Conservation (phyloP, 2,329 filamentous ascomycete genomes). For the Neospermospora avenae region DNA sequence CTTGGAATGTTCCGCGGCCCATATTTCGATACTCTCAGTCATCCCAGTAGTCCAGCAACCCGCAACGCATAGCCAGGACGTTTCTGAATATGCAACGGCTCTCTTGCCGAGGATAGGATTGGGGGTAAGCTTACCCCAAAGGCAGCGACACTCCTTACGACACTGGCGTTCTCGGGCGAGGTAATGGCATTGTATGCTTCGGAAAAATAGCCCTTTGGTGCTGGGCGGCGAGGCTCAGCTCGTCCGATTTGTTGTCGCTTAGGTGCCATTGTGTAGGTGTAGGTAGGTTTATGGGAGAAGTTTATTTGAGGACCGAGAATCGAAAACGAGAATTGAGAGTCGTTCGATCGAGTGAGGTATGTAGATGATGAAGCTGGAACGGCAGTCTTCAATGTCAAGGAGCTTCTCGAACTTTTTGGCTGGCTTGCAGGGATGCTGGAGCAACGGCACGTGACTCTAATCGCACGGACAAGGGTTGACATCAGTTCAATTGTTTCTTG, state of each 20-base stretch:
- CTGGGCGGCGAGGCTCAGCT: constrained; percentile 40
- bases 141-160: constrained; percentile 64
- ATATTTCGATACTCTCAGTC: background rate
- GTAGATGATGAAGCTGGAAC: background rate
- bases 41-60: background rate
- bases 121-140: constrained; percentile 61
- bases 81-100: background rate
- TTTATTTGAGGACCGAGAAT: background rate
- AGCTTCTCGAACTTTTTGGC: constrained; percentile 1
- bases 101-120: background rate
- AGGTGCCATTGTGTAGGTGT: constrained; percentile 52
- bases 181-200: constrained; percentile 61
- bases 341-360: background rate
- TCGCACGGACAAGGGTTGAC: background rate
- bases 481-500: background rate
- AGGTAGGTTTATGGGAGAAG: background rate
- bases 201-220: constrained; percentile 51
- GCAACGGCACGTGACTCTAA: background rate
- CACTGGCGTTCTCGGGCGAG: constrained; percentile 63
- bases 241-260: constrained; percentile 54
- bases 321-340: background rate
- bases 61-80: background rate
- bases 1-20: background rate
- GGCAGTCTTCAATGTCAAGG: background rate
- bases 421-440: background rate